Evolutionary conservation across 2,329 filamentous ascomycete species (phyloP).

Genomic region (Phialemonium atrogriseum): DNA sequence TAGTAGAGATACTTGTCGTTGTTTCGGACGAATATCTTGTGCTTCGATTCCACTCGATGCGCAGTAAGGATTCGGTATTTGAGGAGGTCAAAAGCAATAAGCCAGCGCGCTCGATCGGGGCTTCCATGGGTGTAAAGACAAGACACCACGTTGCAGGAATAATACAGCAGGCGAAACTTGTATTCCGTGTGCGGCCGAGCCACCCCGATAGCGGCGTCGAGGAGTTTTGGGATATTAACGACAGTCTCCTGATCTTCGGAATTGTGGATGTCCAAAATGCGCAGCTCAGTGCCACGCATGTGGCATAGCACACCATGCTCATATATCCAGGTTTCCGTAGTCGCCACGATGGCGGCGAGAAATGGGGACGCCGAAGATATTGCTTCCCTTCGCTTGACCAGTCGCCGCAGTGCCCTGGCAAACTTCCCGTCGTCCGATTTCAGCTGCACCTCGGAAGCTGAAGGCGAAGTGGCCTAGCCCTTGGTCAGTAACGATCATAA

Average conservation of each 20-base stretch:
- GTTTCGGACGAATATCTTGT: conserved; percentile 61
- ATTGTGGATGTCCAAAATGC: conserved; percentile 49
- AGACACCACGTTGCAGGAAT: conserved; percentile 46
- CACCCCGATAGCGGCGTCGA: conserved; percentile 24
- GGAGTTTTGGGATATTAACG: conserved; percentile 40
- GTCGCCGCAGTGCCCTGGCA: conserved; percentile 45
- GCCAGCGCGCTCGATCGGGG: conserved; percentile 32
- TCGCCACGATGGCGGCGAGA: conserved; percentile 48
- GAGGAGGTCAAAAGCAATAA: conserved; percentile 41
- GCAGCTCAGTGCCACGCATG: conserved; percentile 39
- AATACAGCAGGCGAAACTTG: conserved; percentile 47
- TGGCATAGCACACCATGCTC: conserved; percentile 58
- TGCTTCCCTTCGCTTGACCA: conserved; percentile 53
- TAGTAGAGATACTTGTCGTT: conserved; percentile 53
- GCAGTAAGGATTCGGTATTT: conserved; percentile 30
- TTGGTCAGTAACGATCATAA: conserved; percentile 13
- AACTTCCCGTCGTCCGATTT: conserved; percentile 26
- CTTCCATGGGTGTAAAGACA: conserved; percentile 43
- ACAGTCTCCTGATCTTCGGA: conserved; percentile 43
- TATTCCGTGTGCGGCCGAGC: conserved; percentile 27
- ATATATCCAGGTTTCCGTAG: conserved; percentile 55
- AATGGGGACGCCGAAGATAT: conserved; percentile 55
- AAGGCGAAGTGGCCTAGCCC: conserved; percentile 22
- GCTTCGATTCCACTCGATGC: conserved; percentile 32
- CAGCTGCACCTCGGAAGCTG: conserved; percentile 22